Evolutionary conservation across 148 eudicot genomes (phyloP), one percentile per base, ranked within the genome.

Genomic region (Persicaria tinctoria): DNA sequence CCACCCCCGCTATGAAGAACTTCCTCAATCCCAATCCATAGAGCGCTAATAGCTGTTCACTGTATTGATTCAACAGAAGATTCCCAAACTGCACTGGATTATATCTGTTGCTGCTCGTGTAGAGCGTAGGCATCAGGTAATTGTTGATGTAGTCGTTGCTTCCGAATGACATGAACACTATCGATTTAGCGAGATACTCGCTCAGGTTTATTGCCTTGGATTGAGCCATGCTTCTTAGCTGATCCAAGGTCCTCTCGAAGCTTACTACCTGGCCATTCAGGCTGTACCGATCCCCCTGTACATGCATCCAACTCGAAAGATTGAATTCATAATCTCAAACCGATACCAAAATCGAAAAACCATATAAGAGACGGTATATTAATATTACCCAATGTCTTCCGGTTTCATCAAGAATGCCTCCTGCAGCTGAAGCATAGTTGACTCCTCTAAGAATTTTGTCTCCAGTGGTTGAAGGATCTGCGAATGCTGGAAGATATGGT

Each of bases 61-160:
- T 83, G 55, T 90, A 95, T 47, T 71, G 91, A 64, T 85, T 85
- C 7, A 95, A 86, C 60, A 95, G 92, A 66, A 95, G 89, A 82
- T 86, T 89, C 76, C 90, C 96, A 49, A 86, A 95, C 16, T 86
- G 80, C 0, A 84, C 55, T 23, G 97, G 92, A 7, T 8, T 84
- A 89, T 90, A 95, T 20, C 72, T 81, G 83, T 9, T 63, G 85
- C 96, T 87, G 13, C 88, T 75, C 46, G 86, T 56, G 78, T 92
- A 95, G 12, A 85, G 47, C 38, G 86, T 60, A 12, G 97, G 89
- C 76, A 95, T 5, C n/a, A 95, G 90, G 75, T 95, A 95, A 87
- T 95, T 95, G 86, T 95, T 90, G 79, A 95, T 82, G 89, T 95
- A 92, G 87, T 95, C 98, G 41, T 89, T 92, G 85, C 89, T 95